A percentile compares a stretch with the other conserved stretches of the same genome.
Conservation (phyloP, 2,329 filamentous ascomycete species). For the Xylariaceae sp. region DNA sequence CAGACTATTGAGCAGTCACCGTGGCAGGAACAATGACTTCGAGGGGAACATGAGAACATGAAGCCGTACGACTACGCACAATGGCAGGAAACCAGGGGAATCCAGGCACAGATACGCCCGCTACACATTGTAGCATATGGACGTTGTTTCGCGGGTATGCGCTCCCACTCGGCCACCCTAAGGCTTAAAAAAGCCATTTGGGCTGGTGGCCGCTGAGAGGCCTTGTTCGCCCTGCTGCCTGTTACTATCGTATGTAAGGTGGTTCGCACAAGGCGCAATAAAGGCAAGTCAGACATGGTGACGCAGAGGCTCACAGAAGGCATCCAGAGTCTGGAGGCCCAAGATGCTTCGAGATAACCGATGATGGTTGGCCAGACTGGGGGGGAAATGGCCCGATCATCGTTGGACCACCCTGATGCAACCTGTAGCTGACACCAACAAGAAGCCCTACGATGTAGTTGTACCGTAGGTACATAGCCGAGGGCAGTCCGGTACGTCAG, state of each 20-base stretch:
- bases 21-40: background rate
- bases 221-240: background rate
- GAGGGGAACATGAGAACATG: constrained; percentile 1
- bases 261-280: background rate
- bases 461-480: background rate
- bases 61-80: constrained; percentile 7
- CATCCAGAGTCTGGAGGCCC: background rate
- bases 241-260: background rate
- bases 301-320: background rate
- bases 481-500: background rate
- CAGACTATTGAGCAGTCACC: background rate
- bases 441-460: background rate
- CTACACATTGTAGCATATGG: background rate
- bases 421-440: background rate
- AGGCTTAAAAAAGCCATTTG: background rate
- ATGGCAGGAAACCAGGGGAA: background rate
- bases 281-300: background rate
- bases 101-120: constrained; percentile 8
- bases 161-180: background rate
- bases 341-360: background rate
- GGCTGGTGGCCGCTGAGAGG: background rate
- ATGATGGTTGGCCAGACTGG: background rate
- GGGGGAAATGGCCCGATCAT: background rate
- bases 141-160: background rate
- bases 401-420: background rate